A percentile compares a stretch with the other conserved stretches of the same genome.
Conservation (phyloP, 257 asterid species). For the Fraxinus pennsylvanica region DNA sequence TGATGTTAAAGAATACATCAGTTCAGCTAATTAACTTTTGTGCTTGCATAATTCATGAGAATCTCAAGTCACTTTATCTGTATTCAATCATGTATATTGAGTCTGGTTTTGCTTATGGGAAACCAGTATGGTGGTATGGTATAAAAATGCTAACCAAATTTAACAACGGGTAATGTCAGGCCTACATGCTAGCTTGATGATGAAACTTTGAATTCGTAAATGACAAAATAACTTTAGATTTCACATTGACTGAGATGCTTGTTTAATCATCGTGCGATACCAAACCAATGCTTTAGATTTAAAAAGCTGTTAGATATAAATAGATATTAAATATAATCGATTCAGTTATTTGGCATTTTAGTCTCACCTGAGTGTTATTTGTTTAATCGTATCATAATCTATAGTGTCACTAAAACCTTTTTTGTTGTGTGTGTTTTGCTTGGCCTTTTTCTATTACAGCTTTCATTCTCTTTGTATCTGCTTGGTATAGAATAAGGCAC, state of each 20-base stretch:
- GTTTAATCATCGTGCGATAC: neutral
- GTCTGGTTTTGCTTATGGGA: constrained; percentile 2
- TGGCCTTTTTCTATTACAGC: neutral
- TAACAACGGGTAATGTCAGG: neutral
- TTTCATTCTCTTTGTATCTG: neutral
- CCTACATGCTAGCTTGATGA: neutral
- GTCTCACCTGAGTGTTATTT: neutral
- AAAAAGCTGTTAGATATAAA: neutral
- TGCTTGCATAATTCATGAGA: neutral
- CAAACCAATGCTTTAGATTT: neutral
- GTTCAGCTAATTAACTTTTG: constrained; percentile 12
- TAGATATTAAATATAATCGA: neutral
- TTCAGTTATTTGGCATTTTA: neutral
- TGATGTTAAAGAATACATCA: constrained; percentile 2
- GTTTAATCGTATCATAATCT: neutral
- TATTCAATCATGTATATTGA: neutral
- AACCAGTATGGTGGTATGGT: neutral
- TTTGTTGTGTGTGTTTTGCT: neutral
- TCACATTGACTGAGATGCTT: neutral
- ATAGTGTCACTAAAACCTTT: no score
- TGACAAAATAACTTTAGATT: neutral
- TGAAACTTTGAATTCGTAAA: no score
- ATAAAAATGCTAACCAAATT: neutral
- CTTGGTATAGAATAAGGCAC: neutral
- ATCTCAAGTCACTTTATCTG: neutral